Base-by-base conservation (phyloP, 1,284 basidiomycete species). In the Apiotrichum montevideense region DNA sequence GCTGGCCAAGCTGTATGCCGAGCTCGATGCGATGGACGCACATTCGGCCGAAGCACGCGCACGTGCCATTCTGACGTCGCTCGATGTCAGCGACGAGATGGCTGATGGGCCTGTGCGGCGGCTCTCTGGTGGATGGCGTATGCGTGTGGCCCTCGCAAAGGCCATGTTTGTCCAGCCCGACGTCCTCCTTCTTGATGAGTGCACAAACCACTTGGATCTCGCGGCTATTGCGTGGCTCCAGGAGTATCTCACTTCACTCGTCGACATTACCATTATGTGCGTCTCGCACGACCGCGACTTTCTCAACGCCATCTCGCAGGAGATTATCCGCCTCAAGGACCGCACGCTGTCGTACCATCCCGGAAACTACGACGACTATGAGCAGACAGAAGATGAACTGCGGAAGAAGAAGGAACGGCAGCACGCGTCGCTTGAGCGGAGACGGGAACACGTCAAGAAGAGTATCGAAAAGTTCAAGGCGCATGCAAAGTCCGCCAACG, bases 211-310 rank as follows among this genome's bases (percentile, higher is more conserved):
- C 64, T 66, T 80, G 54, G 76, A 78, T 57, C 66, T 78, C 21
- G 68, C 72, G 33, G 69, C 76, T 0, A 68, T 77, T 2, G 70
- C 80, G 21, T 80, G 77, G 72, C 76, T 81, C 3, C 81, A 87
- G 66, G 72, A 78, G 2, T 84, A 84, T 64, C 79, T 88, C 29
- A 64, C 51, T 1, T 59, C 78, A 1, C 70, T 74, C 14, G 72
- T 78, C 32, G 55, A 69, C 75, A 45, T 72, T 71, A 35, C 85
- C 0, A 74, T 88, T 9, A 79, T 88, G 34, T 75, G 79, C 54
- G 77, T 85, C 32, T 84, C 86, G 0, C 87, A 89, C 70, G 87
- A 89, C 66, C 83, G 84, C 48, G 82, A 82, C 35, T 88, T 90
- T 66, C 75, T 86, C 21, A 83, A 87, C 64, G 75, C 78, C 29